Conservation (phyloP, 768 basidiomycete species). For the Calvatia gigantea region DNA sequence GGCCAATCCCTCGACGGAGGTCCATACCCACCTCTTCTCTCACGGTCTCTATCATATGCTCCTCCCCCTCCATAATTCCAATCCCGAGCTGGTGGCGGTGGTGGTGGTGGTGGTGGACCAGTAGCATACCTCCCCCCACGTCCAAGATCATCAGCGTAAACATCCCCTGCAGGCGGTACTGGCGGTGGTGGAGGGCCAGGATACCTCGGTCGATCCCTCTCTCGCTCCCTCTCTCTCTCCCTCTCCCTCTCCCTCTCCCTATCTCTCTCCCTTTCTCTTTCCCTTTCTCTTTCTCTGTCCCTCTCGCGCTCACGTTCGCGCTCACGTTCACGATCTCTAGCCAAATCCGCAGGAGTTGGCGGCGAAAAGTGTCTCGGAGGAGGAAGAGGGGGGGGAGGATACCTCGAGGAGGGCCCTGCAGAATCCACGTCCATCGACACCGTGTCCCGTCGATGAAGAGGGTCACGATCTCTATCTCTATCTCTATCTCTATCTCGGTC, state of each 20-base stretch:
- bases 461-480: conserved; percentile 27
- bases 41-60: conserved; percentile 16
- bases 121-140: not conserved
- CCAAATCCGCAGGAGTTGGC: conserved; percentile 27
- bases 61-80: conserved; percentile 17
- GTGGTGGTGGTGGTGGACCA: not conserved
- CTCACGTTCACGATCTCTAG: conserved; percentile 25
- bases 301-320: conserved; percentile 3
- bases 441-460: not conserved
- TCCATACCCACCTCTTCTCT: conserved; percentile 30
- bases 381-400: conserved; percentile 14
- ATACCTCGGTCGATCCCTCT: conserved; percentile 5
- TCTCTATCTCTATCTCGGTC: conserved; percentile 31
- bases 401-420: conserved; percentile 14
- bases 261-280: not conserved
- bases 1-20: conserved; percentile 33
- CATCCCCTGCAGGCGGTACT: conserved; percentile 4
- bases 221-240: not conserved
- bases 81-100: conserved; percentile 24
- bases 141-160: conserved; percentile 6
- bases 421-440: conserved; percentile 28
- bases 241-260: too few species aligned
- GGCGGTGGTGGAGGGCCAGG: conserved; percentile 7
- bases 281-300: conserved; percentile 4
- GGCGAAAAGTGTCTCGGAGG: conserved; percentile 28